Conservation (phyloP, 1,284 basidiomycete genomes). For the Hemileia vastatrix region DNA sequence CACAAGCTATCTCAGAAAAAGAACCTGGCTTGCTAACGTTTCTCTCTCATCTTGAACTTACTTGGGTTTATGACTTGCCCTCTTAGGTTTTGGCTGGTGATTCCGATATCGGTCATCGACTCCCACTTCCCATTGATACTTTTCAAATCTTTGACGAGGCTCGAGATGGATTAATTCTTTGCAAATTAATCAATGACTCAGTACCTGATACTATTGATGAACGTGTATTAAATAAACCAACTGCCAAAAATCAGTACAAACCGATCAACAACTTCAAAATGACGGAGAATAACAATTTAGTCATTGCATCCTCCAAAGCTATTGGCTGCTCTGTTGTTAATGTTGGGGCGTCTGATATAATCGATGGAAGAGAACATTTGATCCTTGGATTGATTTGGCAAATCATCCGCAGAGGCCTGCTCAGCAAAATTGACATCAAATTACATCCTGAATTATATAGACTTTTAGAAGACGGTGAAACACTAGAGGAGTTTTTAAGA, state of each 20-base stretch:
- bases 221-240: slow-evolving; percentile 38
- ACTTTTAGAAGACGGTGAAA: slow-evolving; percentile 44
- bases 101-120: slow-evolving; percentile 65
- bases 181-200: slow-evolving; percentile 45
- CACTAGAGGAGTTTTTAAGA: slow-evolving; percentile 43
- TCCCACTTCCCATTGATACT: slow-evolving; percentile 91
- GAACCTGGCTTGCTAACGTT: neutral
- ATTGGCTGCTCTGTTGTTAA: slow-evolving; percentile 45
- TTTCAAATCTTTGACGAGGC: slow-evolving; percentile 99
- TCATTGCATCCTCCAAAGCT: slow-evolving; percentile 45
- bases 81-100: slow-evolving; percentile 79
- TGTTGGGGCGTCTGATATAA: slow-evolving; percentile 44
- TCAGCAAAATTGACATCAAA: slow-evolving; percentile 45
- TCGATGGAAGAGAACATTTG: slow-evolving; percentile 44
- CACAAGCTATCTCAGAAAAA: neutral
- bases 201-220: slow-evolving; percentile 45
- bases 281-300: slow-evolving; percentile 46
- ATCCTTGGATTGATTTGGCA: slow-evolving; percentile 45
- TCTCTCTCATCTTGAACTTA: neutral
- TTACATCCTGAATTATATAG: slow-evolving; percentile 45
- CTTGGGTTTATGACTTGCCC: no score
- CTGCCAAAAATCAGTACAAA: slow-evolving; percentile 40
- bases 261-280: slow-evolving; percentile 44
- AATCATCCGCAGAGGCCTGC: slow-evolving; percentile 43
- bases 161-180: slow-evolving; percentile 42